Percentiles rank a stretch among this genome's conserved stretches.
These are phyloP conservation scores for Malus sieversii DNA, from an alignment of 306 rosid genomes.

Conservation along the genomic window DNA sequence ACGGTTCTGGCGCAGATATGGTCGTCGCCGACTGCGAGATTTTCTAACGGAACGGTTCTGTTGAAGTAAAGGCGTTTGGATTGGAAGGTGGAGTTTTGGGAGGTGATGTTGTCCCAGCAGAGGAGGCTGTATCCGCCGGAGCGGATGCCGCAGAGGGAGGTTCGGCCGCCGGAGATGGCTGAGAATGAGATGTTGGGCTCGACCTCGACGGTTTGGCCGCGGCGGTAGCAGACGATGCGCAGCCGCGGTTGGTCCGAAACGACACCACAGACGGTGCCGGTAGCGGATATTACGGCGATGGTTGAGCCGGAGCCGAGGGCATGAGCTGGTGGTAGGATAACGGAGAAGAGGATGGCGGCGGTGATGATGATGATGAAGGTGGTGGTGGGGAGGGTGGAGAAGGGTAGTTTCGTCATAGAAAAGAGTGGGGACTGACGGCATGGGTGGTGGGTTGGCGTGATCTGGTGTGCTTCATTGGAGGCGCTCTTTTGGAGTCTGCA, in stretches of 20 bases:
- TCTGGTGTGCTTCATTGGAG: constrained; percentile 54
- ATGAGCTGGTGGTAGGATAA: constrained; percentile 13
- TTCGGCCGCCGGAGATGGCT: constrained; percentile 58
- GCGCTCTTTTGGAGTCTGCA: background rate
- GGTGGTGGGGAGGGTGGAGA: constrained; percentile 9
- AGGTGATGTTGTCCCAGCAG: constrained; percentile 45
- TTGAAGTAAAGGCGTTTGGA: constrained; percentile 37
- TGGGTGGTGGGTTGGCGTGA: constrained; percentile 24
- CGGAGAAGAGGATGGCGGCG: background rate
- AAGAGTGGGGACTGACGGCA: constrained; percentile 18
- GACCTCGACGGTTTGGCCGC: constrained; percentile 26
- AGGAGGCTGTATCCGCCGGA: constrained; percentile 39
- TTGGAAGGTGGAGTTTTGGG: constrained; percentile 11
- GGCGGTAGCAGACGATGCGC: constrained; percentile 52
- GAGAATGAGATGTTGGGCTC: constrained; percentile 50
- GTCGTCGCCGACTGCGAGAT: constrained; percentile 54
- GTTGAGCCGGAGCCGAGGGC: constrained; percentile 77
- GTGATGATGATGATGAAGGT: background rate
- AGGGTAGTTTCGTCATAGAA: constrained; percentile 55
- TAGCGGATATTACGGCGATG: constrained; percentile 42
- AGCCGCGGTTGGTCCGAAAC: constrained; percentile 39
- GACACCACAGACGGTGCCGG: constrained; percentile 68
- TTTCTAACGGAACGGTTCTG: constrained; percentile 32
- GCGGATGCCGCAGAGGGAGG: constrained; percentile 61
- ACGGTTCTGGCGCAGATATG: constrained; percentile 59